These are phyloP conservation scores for Pueraria montana DNA, from an alignment of 306 rosid species.

Conservation along the genomic window DNA sequence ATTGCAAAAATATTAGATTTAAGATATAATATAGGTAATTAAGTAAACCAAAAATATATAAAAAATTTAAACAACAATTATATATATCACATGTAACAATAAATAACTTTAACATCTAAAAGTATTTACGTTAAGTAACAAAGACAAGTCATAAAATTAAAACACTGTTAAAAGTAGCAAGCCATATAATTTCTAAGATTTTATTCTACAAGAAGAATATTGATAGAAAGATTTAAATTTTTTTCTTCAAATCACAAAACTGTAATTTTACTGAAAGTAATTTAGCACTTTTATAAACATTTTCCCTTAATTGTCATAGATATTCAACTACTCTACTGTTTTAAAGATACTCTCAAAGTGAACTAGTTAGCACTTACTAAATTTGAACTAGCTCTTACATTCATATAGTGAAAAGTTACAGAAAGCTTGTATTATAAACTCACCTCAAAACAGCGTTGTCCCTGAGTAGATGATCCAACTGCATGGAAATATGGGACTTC, in stretches of 20 bases:
- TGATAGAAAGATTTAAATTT: background rate
- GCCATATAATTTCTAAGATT: background rate
- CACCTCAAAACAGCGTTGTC: constrained; percentile 88
- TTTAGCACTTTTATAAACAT: background rate
- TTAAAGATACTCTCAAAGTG: background rate
- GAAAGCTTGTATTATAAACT: constrained; percentile 29
- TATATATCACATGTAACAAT: background rate
- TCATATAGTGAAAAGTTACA: background rate
- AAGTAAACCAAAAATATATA: background rate
- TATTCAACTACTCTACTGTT: background rate
- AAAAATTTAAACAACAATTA: background rate
- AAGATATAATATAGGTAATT: background rate
- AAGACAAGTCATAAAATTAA: background rate
- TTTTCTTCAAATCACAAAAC: background rate
- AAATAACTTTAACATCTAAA: background rate
- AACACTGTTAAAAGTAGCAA: background rate
- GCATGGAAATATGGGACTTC: constrained; percentile 77
- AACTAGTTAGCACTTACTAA: background rate
- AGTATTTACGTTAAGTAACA: background rate
- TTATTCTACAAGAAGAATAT: background rate
- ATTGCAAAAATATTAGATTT: too few species aligned
- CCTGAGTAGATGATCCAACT: constrained; percentile 65
- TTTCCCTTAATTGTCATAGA: background rate
- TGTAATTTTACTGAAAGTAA: constrained; percentile 9
- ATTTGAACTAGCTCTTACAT: constrained; percentile 8